phyloP scores from a whole-genome alignment of 2,329 filamentous ascomycete genomes.

The Botrytis aclada region DNA sequence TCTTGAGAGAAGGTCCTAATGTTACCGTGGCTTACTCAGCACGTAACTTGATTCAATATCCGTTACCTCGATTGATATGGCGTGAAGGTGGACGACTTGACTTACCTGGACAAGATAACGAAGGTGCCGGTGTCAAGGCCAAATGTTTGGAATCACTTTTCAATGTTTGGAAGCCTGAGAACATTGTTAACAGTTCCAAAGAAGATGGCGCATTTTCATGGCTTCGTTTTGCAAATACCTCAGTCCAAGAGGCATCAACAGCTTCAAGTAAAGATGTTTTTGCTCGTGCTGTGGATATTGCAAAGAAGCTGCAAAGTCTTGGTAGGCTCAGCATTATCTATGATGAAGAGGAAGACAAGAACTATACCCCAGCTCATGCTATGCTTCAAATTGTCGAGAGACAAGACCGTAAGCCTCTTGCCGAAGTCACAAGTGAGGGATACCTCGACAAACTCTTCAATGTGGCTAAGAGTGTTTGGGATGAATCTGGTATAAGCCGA shows the following conservation, averaged over 20 bases:
- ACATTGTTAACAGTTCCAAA: constrained; percentile 63
- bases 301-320: constrained; percentile 55
- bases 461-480: constrained; percentile 64
- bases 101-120: constrained; percentile 70
- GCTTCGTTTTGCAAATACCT: constrained; percentile 80
- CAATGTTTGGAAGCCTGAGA: constrained; percentile 84
- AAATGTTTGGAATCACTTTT: constrained; percentile 77
- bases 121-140: constrained; percentile 72
- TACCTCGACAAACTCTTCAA: constrained; percentile 75
- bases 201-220: constrained; percentile 75
- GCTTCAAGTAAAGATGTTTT: constrained; percentile 70
- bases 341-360: constrained; percentile 58
- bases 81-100: constrained; percentile 74
- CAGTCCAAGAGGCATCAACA: constrained; percentile 67
- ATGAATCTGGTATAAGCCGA: constrained; percentile 67
- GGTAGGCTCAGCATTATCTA: constrained; percentile 67
- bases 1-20: constrained; percentile 80
- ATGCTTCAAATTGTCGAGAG: constrained; percentile 78
- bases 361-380: constrained; percentile 69
- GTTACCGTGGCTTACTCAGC: constrained; percentile 84
- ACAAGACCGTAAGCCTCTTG: constrained; percentile 62
- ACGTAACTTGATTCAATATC: constrained; percentile 79
- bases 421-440: constrained; percentile 69
- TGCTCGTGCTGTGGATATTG: constrained; percentile 64
- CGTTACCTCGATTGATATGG: constrained; percentile 78